Evolutionary conservation across 805 yeast genomes (phyloP), one percentile per base, ranked within the genome.

Genomic region (Diddensiella transvaalensis): DNA sequence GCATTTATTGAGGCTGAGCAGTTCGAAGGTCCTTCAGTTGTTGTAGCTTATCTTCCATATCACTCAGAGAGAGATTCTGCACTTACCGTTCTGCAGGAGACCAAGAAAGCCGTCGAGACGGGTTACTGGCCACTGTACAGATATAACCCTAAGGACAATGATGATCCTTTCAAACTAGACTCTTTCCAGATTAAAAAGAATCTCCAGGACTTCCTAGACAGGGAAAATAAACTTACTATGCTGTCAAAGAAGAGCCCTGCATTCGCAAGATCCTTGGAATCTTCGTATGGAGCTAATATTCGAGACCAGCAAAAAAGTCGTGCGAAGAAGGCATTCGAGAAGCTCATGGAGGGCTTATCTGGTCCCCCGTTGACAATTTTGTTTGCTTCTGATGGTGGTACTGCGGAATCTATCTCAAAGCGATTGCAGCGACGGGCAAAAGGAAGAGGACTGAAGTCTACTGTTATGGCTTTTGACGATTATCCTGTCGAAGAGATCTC

Each of bases 51-150:
- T 65, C 73, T 90, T 59, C 98, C 98, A 37, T 82, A 83, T 65
- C 62, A 71, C 41, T 65, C 73, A 18, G 91, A 85, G 61, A 48
- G 54, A 22, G 73, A 71, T 48, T 84, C 83, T 54, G 83, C 95
- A 36, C 71, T 91, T 56, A 77, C 81, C 22, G 80, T 90, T 40
- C 74, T 91, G 59, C 83, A 85, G 64, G 93, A 87, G 64, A 90
- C 97, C 29, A 91, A 91, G 67, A 72, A 70, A 53, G 91, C 96
- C 19, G 95, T 91, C 40, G 96, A 87, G 60, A 73, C 89, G 29
- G 98, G 98, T n/a, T 84, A 85, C 71, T 89, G 97, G 95, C 98
- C 98, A 42, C 75, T 91, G 53, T 91, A 90, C 71, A 77, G 96
- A 64, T 91, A 77, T 70, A 77, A 87, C 58, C 96, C 97, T 48